Percentiles rank a stretch among this genome's conserved stretches.
These are phyloP conservation scores for Cordia subcordata DNA, from an alignment of 257 asterid species.

Conservation along the genomic window DNA sequence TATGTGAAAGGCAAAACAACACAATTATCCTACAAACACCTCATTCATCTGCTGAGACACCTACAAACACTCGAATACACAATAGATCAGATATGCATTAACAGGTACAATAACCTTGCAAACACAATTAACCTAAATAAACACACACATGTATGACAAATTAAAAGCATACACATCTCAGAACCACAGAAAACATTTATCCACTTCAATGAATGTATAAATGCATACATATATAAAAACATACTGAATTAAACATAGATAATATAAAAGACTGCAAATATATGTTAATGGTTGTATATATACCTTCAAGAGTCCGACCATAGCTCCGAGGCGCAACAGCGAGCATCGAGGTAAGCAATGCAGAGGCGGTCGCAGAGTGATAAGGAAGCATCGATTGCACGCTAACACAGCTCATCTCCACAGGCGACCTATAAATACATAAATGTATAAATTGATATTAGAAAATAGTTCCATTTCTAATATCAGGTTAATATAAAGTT, in stretches of 20 bases:
- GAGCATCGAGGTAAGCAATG: slow-evolving; percentile 35
- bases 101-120: too few species aligned
- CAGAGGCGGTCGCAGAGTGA: slow-evolving; percentile 35
- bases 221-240: too few species aligned
- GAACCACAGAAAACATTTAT: background rate
- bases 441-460: background rate
- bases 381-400: slow-evolving; percentile 27
- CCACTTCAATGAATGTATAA: too few species aligned
- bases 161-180: background rate
- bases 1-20: too few species aligned
- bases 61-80: too few species aligned
- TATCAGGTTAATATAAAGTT: background rate
- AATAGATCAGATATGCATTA: too few species aligned
- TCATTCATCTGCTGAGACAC: too few species aligned
- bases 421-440: slow-evolving; percentile 23
- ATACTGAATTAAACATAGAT: background rate
- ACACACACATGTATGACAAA: background rate
- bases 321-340: slow-evolving; percentile 24
- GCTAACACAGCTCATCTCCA: slow-evolving; percentile 33
- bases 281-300: background rate
- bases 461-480: background rate
- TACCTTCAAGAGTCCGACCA: slow-evolving; percentile 35
- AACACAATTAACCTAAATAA: too few species aligned
- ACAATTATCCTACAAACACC: too few species aligned
- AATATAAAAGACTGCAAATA: background rate